phyloP scores from a whole-genome alignment of 768 basidiomycete species.

The Mrakia gelida region DNA sequence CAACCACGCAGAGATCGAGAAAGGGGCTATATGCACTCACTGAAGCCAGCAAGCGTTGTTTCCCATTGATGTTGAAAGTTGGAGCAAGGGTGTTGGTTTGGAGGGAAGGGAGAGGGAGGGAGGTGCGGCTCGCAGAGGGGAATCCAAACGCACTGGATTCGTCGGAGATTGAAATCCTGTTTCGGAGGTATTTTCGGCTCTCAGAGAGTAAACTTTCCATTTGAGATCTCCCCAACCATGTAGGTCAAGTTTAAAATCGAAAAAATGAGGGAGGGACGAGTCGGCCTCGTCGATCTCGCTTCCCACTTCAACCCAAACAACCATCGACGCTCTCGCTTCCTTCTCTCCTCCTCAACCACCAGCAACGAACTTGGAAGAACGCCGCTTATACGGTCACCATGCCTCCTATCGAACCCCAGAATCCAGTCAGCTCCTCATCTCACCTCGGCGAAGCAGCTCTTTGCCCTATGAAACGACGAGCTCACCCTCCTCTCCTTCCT shows the following conservation, averaged over 20 bases:
- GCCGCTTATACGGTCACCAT: background rate
- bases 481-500: background rate
- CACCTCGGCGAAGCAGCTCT: background rate
- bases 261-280: no score
- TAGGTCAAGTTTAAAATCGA: no score
- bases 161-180: no score
- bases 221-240: no score
- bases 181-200: no score
- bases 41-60: slow-evolving; percentile 9
- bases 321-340: background rate
- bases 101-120: background rate
- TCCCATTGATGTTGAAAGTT: background rate
- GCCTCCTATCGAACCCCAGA: background rate
- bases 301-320: no score
- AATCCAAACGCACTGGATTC: background rate
- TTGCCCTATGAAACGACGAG: background rate
- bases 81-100: background rate
- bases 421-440: background rate
- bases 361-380: background rate
- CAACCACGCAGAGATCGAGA: background rate
- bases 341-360: background rate
- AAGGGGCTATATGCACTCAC: background rate
- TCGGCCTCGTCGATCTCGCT: no score
- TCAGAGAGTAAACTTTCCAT: no score
- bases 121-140: background rate